phyloP scores from a whole-genome alignment of 2,329 filamentous ascomycete genomes.

The Alternaria sp. region DNA sequence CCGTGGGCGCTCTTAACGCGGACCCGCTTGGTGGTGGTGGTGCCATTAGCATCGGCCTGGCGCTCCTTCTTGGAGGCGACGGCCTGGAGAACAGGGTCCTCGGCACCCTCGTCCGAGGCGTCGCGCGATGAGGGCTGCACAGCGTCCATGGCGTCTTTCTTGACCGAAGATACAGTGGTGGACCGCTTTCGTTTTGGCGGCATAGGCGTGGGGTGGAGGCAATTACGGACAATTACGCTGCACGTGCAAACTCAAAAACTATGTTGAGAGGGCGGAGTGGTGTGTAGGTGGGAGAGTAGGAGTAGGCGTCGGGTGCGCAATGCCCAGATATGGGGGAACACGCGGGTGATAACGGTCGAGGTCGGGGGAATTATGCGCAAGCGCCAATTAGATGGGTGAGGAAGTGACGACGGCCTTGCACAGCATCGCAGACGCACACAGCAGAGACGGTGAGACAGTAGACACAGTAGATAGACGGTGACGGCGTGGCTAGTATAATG shows the following conservation, averaged over 20 bases:
- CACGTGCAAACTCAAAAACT: not conserved
- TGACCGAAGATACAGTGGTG: conserved; percentile 57
- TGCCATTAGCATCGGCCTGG: conserved; percentile 60
- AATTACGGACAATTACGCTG: not conserved
- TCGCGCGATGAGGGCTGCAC: conserved; percentile 79
- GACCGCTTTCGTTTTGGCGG: conserved; percentile 81
- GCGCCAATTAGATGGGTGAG: conserved; percentile 10
- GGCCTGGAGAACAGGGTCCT: conserved; percentile 69
- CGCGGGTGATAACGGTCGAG: conserved; percentile 19
- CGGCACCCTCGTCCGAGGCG: conserved; percentile 81
- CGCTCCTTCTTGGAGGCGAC: conserved; percentile 65
- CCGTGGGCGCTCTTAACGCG: conserved; percentile 61
- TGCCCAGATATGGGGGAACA: conserved; percentile 8
- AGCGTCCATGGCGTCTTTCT: conserved; percentile 61
- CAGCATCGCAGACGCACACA: not conserved
- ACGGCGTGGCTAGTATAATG: conserved; percentile 7
- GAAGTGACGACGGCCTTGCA: conserved; percentile 5
- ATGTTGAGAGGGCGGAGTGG: not conserved
- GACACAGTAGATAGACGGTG: not conserved
- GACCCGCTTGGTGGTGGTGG: conserved; percentile 75
- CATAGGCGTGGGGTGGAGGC: conserved; percentile 29
- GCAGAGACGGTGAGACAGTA: not conserved
- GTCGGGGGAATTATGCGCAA: conserved; percentile 6
- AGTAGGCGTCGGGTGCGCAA: conserved; percentile 1
- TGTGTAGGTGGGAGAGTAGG: not conserved